Conservation (phyloP, 371 early-diverging fungal species). For the Blakeslea trispora region DNA sequence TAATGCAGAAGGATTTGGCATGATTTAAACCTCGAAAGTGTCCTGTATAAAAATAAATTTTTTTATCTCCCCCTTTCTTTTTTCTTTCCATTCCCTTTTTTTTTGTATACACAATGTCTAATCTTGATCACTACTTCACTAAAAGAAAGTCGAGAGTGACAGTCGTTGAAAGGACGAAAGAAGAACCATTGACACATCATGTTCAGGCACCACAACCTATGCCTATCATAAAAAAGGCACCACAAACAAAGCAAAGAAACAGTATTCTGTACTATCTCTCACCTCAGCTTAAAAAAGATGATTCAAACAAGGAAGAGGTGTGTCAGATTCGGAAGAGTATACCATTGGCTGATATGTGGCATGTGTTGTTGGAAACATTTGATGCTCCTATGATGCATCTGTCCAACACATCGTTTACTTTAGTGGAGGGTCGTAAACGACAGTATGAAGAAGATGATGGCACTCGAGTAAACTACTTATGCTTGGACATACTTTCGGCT, state of each 20-base stretch:
- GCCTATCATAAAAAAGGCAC: background rate
- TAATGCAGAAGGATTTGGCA: conserved; percentile 88
- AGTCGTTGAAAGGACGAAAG: too few relatives aligned
- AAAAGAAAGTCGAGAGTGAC: background rate
- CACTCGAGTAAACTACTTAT: background rate
- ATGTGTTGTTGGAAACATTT: background rate
- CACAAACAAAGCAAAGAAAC: background rate
- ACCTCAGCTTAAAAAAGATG: background rate
- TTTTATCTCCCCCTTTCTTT: background rate
- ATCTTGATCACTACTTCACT: background rate
- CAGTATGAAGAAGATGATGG: background rate
- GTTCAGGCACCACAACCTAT: background rate
- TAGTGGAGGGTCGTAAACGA: background rate
- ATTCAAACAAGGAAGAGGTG: background rate
- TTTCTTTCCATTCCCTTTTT: background rate
- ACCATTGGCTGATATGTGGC: background rate
- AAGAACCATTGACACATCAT: background rate
- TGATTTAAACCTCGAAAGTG: conserved; percentile 39
- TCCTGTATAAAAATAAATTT: too few relatives aligned
- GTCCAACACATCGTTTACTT: background rate
- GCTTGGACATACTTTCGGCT: too few relatives aligned
- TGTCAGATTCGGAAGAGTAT: background rate
- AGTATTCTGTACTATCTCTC: background rate
- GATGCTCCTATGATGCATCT: background rate
- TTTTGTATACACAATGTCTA: background rate